phyloP scores from a whole-genome alignment of 257 asterid genomes.

The Phtheirospermum japonicum region DNA sequence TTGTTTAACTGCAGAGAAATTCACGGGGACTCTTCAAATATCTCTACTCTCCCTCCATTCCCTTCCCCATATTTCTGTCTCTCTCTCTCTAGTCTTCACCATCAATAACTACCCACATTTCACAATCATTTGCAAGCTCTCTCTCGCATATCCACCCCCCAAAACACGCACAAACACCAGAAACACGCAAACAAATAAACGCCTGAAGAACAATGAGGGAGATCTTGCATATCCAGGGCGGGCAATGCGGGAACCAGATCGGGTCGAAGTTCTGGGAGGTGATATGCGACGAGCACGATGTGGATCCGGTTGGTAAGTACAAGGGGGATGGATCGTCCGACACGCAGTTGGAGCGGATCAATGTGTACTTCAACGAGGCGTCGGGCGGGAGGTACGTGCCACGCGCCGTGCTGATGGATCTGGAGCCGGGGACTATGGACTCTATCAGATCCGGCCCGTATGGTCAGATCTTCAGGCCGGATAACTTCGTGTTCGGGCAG shows the following conservation, averaged over 20 bases:
- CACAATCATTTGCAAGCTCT: constrained; percentile 13
- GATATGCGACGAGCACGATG: constrained; percentile 82
- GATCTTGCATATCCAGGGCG: constrained; percentile 87
- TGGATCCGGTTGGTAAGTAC: constrained; percentile 66
- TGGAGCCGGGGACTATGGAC: constrained; percentile 94
- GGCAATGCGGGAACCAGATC: constrained; percentile 91
- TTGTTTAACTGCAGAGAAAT: not conserved
- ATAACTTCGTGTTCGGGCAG: constrained; percentile 85
- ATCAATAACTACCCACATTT: constrained; percentile 25
- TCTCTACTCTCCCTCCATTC: constrained; percentile 23
- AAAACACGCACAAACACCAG: not conserved
- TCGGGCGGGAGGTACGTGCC: constrained; percentile 88
- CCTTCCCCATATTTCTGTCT: not conserved
- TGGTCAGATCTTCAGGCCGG: constrained; percentile 88
- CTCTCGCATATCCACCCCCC: constrained; percentile 19
- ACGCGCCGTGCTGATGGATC: constrained; percentile 92
- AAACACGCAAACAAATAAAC: not conserved
- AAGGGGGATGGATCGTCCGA: constrained; percentile 54
- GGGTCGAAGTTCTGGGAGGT: constrained; percentile 97
- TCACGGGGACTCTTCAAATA: constrained; percentile 21
- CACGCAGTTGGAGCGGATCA: constrained; percentile 71
- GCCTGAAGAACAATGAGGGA: constrained; percentile 50
- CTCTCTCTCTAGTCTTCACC: constrained; percentile 5
- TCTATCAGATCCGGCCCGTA: constrained; percentile 82
- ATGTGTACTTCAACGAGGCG: constrained; percentile 83